Evolutionary conservation across 1,284 basidiomycete genomes (phyloP), one percentile per base, ranked within the genome.

Genomic region (Sporisorium sorghi): DNA sequence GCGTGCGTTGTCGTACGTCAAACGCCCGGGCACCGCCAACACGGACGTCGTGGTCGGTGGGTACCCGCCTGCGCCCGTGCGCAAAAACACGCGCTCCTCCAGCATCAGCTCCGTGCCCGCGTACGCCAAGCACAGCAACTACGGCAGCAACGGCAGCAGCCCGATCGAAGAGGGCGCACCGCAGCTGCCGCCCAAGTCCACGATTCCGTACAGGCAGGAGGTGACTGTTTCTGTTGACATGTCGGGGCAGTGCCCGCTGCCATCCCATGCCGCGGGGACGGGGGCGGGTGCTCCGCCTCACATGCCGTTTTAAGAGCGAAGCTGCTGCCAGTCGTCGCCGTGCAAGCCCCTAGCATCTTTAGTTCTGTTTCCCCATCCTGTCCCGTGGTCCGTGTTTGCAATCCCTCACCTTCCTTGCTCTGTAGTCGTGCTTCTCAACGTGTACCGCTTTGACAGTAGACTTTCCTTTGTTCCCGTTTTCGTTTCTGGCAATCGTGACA

Each of bases 21-120:
- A 64, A 24, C 52, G 70, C 17, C 70, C 70, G 5, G 70, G 60
- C 5, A 73, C 70, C 8, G 64, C 33, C 17, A 56, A 39, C 32
- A 64, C 67, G 5, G 35, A 39, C 10, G 32, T 52, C 2, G n/a
- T n/a, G n/a, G n/a, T n/a, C n/a, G n/a, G n/a, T n/a, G 66, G 62
- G 6, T 17, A 42, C 17, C 14, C 32, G 28, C n/a, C n/a, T n/a
- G n/a, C n/a, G n/a, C n/a, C n/a, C n/a, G 14, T 37, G 0, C 32
- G 30, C n/a, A 71, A 71, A 17, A 50, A 52, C 17, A 65, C 62
- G 2, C 30, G 61, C 14, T 65, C 62, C n/a, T 65, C 62, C 5
- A 46, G 61, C 58, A n/a, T n/a, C n/a, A 53, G 44, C 21, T 61
- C 62, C 6, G 55, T 55, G 1, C 62, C 68, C 5, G 54, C 54